Percentiles rank a stretch among this genome's conserved stretches.
Conservation (phyloP, 331 rosid species). For the Cydonia oblonga region DNA sequence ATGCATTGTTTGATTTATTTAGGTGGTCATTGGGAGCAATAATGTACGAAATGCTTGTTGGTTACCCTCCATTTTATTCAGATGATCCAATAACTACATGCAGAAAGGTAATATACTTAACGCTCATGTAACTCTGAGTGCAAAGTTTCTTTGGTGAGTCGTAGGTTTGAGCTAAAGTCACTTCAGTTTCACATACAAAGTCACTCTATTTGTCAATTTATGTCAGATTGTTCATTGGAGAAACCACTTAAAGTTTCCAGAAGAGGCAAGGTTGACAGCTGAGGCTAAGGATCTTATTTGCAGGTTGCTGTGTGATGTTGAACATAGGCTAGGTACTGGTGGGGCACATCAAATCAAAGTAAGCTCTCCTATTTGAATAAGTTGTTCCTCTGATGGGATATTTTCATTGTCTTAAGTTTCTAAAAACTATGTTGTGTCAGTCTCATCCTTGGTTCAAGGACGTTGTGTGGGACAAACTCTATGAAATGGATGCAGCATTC, state of each 20-base stretch:
- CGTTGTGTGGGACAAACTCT: constrained; percentile 82
- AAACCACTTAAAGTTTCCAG: constrained; percentile 80
- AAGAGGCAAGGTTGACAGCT: constrained; percentile 64
- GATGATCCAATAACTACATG: constrained; percentile 93
- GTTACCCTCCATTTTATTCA: constrained; percentile 95
- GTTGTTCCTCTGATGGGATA: constrained; percentile 5
- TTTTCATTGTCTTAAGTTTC: constrained; percentile 6
- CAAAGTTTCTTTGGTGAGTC: constrained; percentile 7
- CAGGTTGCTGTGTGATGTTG: constrained; percentile 91
- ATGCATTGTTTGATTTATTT: constrained; percentile 15
- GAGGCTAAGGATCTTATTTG: constrained; percentile 94
- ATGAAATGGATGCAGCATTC: constrained; percentile 96
- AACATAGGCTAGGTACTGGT: constrained; percentile 77
- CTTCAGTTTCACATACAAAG: constrained; percentile 6
- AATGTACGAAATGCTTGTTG: constrained; percentile 98
- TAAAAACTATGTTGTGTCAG: constrained; percentile 37
- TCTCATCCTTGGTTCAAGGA: constrained; percentile 95
- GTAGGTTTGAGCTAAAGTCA: not conserved
- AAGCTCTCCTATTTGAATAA: constrained; percentile 15
- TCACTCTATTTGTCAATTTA: constrained; percentile 15
- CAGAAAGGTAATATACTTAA: constrained; percentile 63
- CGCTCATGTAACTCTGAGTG: not conserved
- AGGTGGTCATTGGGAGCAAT: constrained; percentile 99
- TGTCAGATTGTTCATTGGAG: constrained; percentile 97
- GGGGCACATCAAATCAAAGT: constrained; percentile 89